Conservation (phyloP, 2,329 filamentous ascomycete genomes). For the Sporothrix dimorphospora region DNA sequence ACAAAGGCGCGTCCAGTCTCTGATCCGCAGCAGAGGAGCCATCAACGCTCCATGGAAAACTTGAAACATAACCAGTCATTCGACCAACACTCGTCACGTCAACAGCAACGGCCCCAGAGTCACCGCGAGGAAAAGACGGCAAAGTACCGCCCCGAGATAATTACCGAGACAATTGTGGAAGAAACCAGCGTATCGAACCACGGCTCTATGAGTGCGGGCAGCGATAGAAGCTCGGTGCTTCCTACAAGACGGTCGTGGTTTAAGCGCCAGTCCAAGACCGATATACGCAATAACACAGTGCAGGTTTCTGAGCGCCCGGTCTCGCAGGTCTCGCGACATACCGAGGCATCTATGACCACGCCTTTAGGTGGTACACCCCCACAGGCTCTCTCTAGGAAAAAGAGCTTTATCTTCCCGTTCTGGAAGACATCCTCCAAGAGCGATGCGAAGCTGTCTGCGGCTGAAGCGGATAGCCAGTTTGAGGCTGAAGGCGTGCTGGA, state of each 20-base stretch:
- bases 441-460: slow-evolving; percentile 49
- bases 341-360: slow-evolving; percentile 5
- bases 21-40: not conserved
- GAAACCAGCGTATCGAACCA: slow-evolving; percentile 23
- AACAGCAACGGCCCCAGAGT: not conserved
- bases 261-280: slow-evolving; percentile 33
- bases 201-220: slow-evolving; percentile 20
- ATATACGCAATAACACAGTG: slow-evolving; percentile 31
- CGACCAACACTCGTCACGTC: not conserved
- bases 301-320: not conserved
- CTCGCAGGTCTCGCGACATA: slow-evolving; percentile 20
- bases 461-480: slow-evolving; percentile 40
- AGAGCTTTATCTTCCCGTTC: slow-evolving; percentile 58
- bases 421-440: slow-evolving; percentile 54
- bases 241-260: slow-evolving; percentile 33
- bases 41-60: not conserved
- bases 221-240: slow-evolving; percentile 9
- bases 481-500: slow-evolving; percentile 29
- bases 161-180: slow-evolving; percentile 30
- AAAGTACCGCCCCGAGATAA: not conserved
- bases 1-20: not conserved
- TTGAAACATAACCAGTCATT: not conserved
- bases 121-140: not conserved
- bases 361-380: not conserved
- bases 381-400: slow-evolving; percentile 45